phyloP scores from a whole-genome alignment of 352 stramenopile species.

The Pythium scleroteichum region DNA sequence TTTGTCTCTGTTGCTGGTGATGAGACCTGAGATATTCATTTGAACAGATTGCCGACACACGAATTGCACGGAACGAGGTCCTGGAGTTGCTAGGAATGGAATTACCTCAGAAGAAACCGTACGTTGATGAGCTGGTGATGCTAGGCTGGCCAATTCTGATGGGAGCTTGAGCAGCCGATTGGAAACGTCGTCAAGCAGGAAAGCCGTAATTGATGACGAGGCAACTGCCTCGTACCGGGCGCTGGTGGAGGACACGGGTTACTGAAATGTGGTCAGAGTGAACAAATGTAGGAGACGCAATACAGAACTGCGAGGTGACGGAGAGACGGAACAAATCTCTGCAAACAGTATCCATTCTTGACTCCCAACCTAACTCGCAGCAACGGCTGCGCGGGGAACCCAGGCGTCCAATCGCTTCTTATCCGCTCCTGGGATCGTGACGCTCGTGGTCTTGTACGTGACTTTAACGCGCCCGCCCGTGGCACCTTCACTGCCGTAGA shows the following conservation, averaged over 20 bases:
- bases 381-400: constrained; percentile 1
- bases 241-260: constrained; percentile 78
- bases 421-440: constrained; percentile 33
- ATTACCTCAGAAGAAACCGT: constrained; percentile 57
- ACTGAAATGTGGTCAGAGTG: constrained; percentile 28
- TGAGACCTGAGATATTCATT: not conserved
- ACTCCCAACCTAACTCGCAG: constrained; percentile 10
- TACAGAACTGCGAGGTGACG: no score
- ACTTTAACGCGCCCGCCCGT: constrained; percentile 70
- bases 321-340: no score
- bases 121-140: constrained; percentile 20
- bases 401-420: not conserved
- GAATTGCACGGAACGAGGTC: constrained; percentile 58
- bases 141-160: not conserved
- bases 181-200: not conserved
- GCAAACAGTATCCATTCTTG: not conserved
- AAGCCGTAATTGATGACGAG: not conserved
- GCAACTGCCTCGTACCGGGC: constrained; percentile 45
- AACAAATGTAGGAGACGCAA: no score
- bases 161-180: constrained; percentile 2
- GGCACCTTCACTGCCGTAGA: constrained; percentile 74
- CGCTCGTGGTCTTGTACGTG: constrained; percentile 41
- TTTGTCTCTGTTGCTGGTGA: not conserved
- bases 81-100: constrained; percentile 68
- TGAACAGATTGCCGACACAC: constrained; percentile 51